phyloP scores from a whole-genome alignment of 306 rosid genomes.

The Carpinus viminea region DNA sequence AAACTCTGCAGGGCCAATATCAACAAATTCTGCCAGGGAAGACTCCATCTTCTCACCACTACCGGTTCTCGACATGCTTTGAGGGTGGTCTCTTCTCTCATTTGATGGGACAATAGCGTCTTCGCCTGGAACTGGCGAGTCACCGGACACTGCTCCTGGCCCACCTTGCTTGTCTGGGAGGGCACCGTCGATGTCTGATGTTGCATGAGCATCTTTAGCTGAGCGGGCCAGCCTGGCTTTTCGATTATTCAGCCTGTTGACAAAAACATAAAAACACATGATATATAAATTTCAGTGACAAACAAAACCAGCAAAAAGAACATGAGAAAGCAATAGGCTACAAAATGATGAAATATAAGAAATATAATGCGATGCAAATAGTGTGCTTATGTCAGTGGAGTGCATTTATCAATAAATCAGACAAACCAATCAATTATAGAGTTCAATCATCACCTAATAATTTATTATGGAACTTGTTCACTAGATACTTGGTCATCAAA shows the following conservation, averaged over 20 bases:
- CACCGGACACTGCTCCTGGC: constrained; percentile 38
- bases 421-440: background rate
- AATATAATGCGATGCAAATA: constrained; percentile 17
- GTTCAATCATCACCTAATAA: background rate
- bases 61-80: constrained; percentile 32
- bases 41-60: constrained; percentile 33
- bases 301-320: constrained; percentile 17
- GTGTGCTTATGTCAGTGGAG: background rate
- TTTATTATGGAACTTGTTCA: background rate
- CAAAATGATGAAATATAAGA: background rate
- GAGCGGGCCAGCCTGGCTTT: constrained; percentile 92
- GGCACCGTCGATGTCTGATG: constrained; percentile 48
- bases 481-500: background rate
- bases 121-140: constrained; percentile 54
- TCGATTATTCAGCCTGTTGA: constrained; percentile 87
- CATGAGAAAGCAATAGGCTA: background rate
- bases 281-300: constrained; percentile 9
- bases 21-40: constrained; percentile 36
- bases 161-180: constrained; percentile 55
- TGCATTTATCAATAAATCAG: constrained; percentile 11
- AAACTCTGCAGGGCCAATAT: constrained; percentile 37
- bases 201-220: constrained; percentile 61
- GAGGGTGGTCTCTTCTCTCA: constrained; percentile 52
- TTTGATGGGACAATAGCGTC: constrained; percentile 32
- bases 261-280: constrained; percentile 7